phyloP scores from a whole-genome alignment of 2,329 filamentous ascomycete species.

The Epichloe coenophiala region DNA sequence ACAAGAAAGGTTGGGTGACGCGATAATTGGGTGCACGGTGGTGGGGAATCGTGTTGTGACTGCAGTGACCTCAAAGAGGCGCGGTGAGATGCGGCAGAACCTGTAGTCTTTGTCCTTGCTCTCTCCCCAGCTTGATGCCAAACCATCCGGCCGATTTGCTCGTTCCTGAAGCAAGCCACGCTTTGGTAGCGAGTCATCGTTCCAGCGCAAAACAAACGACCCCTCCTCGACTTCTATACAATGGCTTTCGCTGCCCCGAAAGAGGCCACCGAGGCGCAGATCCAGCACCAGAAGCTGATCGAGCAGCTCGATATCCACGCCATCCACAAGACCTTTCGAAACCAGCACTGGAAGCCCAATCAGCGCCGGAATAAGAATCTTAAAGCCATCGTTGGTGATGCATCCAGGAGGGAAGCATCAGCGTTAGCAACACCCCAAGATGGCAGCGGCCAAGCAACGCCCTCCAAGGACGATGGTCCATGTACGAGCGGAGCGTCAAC shows the following conservation, averaged over 20 bases:
- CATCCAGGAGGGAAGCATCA: constrained; percentile 82
- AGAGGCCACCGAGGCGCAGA: constrained; percentile 47
- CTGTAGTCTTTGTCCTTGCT: background rate
- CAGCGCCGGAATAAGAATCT: constrained; percentile 97
- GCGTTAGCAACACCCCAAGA: constrained; percentile 67
- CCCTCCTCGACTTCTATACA: background rate
- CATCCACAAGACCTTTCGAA: constrained; percentile 81
- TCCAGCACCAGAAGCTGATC: constrained; percentile 74
- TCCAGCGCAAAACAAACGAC: background rate
- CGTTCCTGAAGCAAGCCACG: too few relatives aligned
- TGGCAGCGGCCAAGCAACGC: constrained; percentile 61
- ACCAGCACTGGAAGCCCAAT: constrained; percentile 77
- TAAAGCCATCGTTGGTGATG: constrained; percentile 89
- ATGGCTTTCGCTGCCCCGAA: constrained; percentile 37
- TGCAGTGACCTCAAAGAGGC: constrained; percentile 5
- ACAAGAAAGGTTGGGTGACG: background rate
- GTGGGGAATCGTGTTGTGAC: background rate
- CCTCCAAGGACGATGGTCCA: constrained; percentile 34
- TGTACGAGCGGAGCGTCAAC: constrained; percentile 47
- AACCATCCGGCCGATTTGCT: background rate
- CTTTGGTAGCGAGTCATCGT: background rate
- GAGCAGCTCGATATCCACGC: constrained; percentile 85
- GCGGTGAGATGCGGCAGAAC: constrained; percentile 25
- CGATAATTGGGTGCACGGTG: background rate
- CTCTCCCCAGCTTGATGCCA: background rate